Evolutionary conservation across 2,329 filamentous ascomycete genomes (phyloP).

Genomic region (Aspergillus spinulosporus): DNA sequence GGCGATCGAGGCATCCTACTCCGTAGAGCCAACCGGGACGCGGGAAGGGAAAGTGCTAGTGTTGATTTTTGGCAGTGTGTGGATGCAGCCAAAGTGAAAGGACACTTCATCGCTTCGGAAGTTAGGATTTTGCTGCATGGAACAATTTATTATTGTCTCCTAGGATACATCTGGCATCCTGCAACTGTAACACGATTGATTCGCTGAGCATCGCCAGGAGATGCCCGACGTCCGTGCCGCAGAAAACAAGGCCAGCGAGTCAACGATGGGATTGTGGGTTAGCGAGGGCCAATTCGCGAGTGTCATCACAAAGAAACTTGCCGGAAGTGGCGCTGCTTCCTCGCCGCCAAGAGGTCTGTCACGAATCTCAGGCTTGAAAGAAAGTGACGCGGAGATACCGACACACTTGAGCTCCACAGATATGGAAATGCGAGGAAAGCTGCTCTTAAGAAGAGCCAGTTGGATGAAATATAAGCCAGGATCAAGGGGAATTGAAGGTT

Average conservation of each 20-base stretch:
- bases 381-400: slow-evolving; percentile 14
- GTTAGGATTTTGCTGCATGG: background rate
- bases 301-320: slow-evolving; percentile 11
- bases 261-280: slow-evolving; percentile 9
- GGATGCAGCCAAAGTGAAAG: slow-evolving; percentile 4
- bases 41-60: slow-evolving; percentile 3
- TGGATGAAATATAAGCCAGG: slow-evolving; percentile 10
- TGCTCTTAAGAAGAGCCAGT: slow-evolving; percentile 6
- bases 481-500: slow-evolving; percentile 9
- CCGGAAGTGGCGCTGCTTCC: slow-evolving; percentile 13
- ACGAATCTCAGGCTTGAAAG: slow-evolving; percentile 8
- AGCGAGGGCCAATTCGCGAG: slow-evolving; percentile 10
- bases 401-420: slow-evolving; percentile 8
- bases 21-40: slow-evolving; percentile 13
- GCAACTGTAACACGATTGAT: background rate
- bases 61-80: background rate
- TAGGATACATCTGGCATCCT: background rate
- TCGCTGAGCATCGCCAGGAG: background rate
- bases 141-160: background rate
- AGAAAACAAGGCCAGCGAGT: slow-evolving; percentile 4
- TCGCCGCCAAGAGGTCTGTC: slow-evolving; percentile 16
- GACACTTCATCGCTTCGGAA: background rate
- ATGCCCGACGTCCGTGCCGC: slow-evolving; percentile 2
- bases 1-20: slow-evolving; percentile 12
- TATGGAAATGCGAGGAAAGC: background rate